Evolutionary conservation across 169 alveolate genomes (phyloP).

Genomic region (Plasmodium yoelii): DNA sequence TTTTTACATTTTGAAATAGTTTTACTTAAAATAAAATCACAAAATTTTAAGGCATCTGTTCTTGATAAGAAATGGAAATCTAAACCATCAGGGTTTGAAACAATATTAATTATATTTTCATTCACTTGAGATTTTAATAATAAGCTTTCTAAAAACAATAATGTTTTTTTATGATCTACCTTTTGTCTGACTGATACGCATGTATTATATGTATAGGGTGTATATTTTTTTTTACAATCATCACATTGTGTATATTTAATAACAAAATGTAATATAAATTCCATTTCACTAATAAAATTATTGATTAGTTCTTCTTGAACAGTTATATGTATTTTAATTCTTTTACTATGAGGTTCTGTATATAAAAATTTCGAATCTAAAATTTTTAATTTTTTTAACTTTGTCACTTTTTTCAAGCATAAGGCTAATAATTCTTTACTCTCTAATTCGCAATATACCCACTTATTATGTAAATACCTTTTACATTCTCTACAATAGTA

Average conservation of each 20-base stretch:
- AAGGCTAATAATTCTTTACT: slow-evolving; percentile 96
- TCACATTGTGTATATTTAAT: slow-evolving; percentile 96
- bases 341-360: slow-evolving; percentile 97
- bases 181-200: slow-evolving; percentile 97
- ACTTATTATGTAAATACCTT: slow-evolving; percentile 95
- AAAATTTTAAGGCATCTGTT: slow-evolving; percentile 95
- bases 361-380: slow-evolving; percentile 96
- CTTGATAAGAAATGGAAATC: slow-evolving; percentile 96
- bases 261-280: slow-evolving; percentile 91
- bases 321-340: slow-evolving; percentile 95
- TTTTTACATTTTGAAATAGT: slow-evolving; percentile 90
- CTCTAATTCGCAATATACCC: slow-evolving; percentile 96
- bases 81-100: slow-evolving; percentile 96
- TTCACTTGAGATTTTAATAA: slow-evolving; percentile 95
- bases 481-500: slow-evolving; percentile 93
- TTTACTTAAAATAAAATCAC: slow-evolving; percentile 93
- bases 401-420: slow-evolving; percentile 96
- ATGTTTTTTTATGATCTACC: slow-evolving; percentile 97
- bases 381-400: slow-evolving; percentile 93
- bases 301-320: slow-evolving; percentile 95
- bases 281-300: slow-evolving; percentile 93
- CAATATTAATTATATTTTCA: slow-evolving; percentile 92
- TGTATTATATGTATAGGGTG: slow-evolving; percentile 99
- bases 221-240: slow-evolving; percentile 96
- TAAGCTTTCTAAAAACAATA: slow-evolving; percentile 96